A percentile compares a stretch with the other conserved stretches of the same genome.
These are phyloP conservation scores for Ophiognomonia clavigignenti-juglandacearum DNA, from an alignment of 2,329 filamentous ascomycete genomes.

Conservation along the genomic window DNA sequence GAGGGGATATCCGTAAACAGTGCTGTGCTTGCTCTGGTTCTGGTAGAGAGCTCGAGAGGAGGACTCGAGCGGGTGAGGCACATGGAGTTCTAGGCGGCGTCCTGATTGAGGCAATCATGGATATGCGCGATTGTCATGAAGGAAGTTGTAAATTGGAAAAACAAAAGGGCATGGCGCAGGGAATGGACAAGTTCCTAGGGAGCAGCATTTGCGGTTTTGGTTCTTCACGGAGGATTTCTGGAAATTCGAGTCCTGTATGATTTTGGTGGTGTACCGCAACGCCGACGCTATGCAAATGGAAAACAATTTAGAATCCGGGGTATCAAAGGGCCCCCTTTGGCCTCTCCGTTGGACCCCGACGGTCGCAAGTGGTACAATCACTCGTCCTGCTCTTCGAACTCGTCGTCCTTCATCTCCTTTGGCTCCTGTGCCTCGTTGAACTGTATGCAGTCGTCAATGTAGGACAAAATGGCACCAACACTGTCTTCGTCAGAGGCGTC, in stretches of 20 bases:
- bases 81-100: background rate
- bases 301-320: background rate
- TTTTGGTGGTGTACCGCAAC: constrained; percentile 24
- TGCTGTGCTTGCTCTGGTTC: too few species aligned
- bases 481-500: constrained; percentile 88
- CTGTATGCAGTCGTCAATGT: constrained; percentile 92
- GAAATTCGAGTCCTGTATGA: constrained; percentile 11
- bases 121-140: constrained; percentile 6
- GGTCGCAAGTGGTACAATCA: background rate
- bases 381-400: constrained; percentile 43
- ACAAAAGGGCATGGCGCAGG: background rate
- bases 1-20: constrained; percentile 31
- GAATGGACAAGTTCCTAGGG: background rate
- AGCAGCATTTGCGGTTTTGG: background rate
- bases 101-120: too few species aligned
- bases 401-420: constrained; percentile 67
- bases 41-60: background rate
- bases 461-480: constrained; percentile 59
- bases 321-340: background rate
- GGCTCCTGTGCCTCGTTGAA: constrained; percentile 93
- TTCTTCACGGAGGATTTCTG: background rate
- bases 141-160: background rate
- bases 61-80: background rate
- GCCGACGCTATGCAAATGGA: constrained; percentile 35
- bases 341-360: constrained; percentile 17